Base-by-base conservation (phyloP, 176 grass and related monocot species). In the Lolium perenne region DNA sequence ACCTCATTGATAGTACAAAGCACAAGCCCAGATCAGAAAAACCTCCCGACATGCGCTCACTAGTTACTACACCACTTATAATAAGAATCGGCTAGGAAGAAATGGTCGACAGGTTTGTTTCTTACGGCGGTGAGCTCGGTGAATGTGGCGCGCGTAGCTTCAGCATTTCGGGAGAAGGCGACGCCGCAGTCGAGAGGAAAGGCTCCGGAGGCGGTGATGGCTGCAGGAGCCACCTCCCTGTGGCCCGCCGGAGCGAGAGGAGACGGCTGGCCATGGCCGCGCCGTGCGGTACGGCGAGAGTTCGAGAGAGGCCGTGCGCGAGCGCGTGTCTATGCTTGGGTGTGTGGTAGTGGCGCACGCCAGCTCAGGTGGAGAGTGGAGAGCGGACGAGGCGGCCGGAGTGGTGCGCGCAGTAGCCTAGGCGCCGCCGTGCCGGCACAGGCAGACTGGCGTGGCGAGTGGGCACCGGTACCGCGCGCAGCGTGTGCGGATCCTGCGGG, bases 71-170 rank as follows among this genome's bases (percentile, higher is more conserved):
- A 29, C 8, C 2, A 3, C 1, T 68, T 6, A 29, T 40, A 61
- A 22, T 12, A 50, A 69, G 4, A 32, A 68, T 50, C 15, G 80
- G 21, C 14, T 6, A 15, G 35, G 32, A 43, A 0, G 51, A 22
- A 46, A 58, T 40, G 41, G 54, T 23, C 2, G 41, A 25, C 38
- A 53, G 41, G 12, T 84, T 29, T 54, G 4, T 73, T 45, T 10
- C 88, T 87, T 91, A 91, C 89, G 29, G 54, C 14, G 61, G 83
- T 43, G 83, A 82, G 53, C 71, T 43, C 29, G 14, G 74, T 18
- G 47, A 57, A 66, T 51, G 75, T 12, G 25, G 49, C 12, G 25
- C 3, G 14, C 6, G 75, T 12, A 46, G 81, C 77, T 55, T 51
- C 58, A 40, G 25, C 38, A 3, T 51, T 50, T 25, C 38, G 4